These are phyloP conservation scores for Kockiozyma suomiensis DNA, from an alignment of 805 yeast genomes.

Conservation along the genomic window DNA sequence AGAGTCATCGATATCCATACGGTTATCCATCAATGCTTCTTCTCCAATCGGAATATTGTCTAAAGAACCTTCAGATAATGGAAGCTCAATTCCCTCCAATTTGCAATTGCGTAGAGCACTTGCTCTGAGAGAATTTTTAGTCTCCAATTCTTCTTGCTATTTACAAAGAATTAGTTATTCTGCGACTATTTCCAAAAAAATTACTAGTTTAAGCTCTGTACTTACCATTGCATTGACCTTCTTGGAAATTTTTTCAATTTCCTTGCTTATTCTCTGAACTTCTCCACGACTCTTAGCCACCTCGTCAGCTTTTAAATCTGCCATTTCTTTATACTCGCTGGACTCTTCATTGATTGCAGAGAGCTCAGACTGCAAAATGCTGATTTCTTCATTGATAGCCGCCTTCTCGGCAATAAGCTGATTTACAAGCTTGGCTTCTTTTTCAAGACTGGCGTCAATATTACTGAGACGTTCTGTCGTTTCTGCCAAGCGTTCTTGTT, in stretches of 20 bases:
- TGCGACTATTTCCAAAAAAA: too few relatives aligned
- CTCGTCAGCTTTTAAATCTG: constrained; percentile 23
- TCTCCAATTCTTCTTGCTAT: constrained; percentile 36
- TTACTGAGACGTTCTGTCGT: constrained; percentile 52
- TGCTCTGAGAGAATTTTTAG: constrained; percentile 50
- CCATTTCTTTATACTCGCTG: constrained; percentile 22
- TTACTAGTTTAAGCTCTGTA: background rate
- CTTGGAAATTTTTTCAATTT: constrained; percentile 13
- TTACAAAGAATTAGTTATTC: background rate
- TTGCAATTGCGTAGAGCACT: constrained; percentile 71
- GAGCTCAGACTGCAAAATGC: constrained; percentile 43
- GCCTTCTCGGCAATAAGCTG: constrained; percentile 44
- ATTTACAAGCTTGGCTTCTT: constrained; percentile 47
- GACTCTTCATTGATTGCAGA: constrained; percentile 37
- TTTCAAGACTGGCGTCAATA: constrained; percentile 41
- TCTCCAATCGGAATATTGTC: constrained; percentile 65
- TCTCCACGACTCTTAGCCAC: constrained; percentile 23
- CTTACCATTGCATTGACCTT: constrained; percentile 18
- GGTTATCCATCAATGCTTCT: constrained; percentile 43
- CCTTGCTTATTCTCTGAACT: constrained; percentile 19
- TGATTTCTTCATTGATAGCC: constrained; percentile 48
- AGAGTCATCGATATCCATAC: constrained; percentile 40
- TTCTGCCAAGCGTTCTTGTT: constrained; percentile 58
- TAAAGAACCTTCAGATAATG: constrained; percentile 62
- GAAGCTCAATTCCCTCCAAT: constrained; percentile 66